Base-by-base conservation (phyloP, 257 asterid genomes). In the Eustoma russellianum region DNA sequence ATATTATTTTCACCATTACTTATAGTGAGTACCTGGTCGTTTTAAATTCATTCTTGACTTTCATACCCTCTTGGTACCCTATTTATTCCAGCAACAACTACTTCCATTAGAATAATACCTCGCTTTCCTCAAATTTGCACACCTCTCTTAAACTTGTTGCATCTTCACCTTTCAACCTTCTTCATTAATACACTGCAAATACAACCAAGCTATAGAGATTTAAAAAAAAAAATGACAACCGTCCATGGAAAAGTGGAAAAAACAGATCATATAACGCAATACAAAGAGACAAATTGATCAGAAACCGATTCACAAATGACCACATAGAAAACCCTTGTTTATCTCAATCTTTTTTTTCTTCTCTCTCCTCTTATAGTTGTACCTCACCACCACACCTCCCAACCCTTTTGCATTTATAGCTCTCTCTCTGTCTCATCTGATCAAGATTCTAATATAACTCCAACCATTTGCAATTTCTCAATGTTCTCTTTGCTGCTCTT, bases 381-480 rank as follows among this genome's bases (percentile, higher is more conserved):
- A 38, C 7, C 9, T 38, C 43, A 38, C 43, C 43, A 38, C 43
- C 43, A 38, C 43, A 38, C 43, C 43, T 38, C 43, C 43, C 43
- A 38, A 38, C 43, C 12, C 13, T 2, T 38, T 38, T 38, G 79
- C 81, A 77, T 77, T 80, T 53, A 70, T 80, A 78, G n/a, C n/a
- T 77, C 81, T 72, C 61, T 66, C 79, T 61, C 12, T 24, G 30
- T 24, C 30, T 24, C 30, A 24, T 24, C 74, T 73, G 69, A 62
- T 40, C 60, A 65, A 72, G 73, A 74, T 83, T 72, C 85, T 71
- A 78, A 60, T 78, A 65, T 78, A 69, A 70, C 76, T 64, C 73
- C 76, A 59, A 48, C 75, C 96, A 81, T 79, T 82, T 79, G 80
- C 82, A 50, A 38, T 59, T 79, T 77, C 69, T 65, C 83, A 71